phyloP scores from a whole-genome alignment of 2,329 filamentous ascomycete species.

The Metarhizium sp. region DNA sequence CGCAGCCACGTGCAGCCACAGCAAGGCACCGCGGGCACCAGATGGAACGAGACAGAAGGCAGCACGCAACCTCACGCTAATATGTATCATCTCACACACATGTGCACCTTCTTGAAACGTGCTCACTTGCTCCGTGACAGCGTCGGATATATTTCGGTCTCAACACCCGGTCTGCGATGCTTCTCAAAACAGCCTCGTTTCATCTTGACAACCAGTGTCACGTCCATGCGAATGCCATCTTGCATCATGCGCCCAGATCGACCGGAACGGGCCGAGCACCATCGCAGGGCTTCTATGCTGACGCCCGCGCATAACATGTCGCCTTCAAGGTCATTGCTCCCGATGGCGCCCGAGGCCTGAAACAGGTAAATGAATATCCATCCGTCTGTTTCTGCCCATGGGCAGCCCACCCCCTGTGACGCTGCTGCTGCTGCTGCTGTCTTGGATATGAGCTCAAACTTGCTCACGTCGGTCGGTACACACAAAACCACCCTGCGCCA shows the following conservation, averaged over 20 bases:
- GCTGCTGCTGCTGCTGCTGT: background rate
- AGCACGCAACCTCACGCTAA: background rate
- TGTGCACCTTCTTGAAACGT: background rate
- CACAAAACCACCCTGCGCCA: no score
- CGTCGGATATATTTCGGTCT: no score
- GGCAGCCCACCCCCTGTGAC: no score
- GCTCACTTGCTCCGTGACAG: background rate
- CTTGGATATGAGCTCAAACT: background rate
- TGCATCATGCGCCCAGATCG: background rate
- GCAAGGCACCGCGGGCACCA: background rate
- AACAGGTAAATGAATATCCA: background rate
- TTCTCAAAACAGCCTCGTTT: no score
- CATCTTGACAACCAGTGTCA: background rate
- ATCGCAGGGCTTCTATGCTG: no score
- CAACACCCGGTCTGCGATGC: no score
- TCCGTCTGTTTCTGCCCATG: background rate
- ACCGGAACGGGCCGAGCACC: background rate
- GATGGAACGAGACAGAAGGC: background rate
- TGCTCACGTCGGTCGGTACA: background rate
- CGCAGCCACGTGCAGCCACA: background rate
- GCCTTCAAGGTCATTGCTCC: no score
- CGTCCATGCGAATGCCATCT: background rate
- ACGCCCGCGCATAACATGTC: no score
- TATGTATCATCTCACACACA: background rate
- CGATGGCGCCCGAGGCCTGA: background rate